phyloP scores from a whole-genome alignment of 208 protist genomes.

The Wallacemonas collosoma region DNA sequence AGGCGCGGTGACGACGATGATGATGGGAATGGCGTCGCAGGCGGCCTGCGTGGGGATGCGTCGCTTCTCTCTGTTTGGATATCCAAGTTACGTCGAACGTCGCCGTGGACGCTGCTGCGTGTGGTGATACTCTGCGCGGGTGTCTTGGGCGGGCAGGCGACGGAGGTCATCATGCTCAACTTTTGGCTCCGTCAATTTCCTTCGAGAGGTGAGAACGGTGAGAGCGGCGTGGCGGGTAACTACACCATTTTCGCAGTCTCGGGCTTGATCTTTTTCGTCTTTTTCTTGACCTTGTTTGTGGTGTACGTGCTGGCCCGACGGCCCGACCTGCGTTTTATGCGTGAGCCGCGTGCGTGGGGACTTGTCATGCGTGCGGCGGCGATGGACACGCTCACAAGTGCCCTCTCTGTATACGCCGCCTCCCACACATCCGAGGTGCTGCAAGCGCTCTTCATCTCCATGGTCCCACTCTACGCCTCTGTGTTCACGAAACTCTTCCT shows the following conservation, averaged over 20 bases:
- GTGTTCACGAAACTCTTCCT: slow-evolving; percentile 43
- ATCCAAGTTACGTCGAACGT: slow-evolving; percentile 1
- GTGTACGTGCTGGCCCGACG: slow-evolving; percentile 32
- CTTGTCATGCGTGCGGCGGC: slow-evolving; percentile 34
- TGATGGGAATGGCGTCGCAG: too few species aligned
- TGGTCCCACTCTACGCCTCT: slow-evolving; percentile 37
- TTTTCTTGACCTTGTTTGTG: slow-evolving; percentile 33
- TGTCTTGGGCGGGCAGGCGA: slow-evolving; percentile 34
- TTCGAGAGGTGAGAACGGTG: background rate
- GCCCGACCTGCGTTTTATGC: slow-evolving; percentile 31
- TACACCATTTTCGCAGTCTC: slow-evolving; percentile 40
- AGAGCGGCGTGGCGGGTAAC: slow-evolving; percentile 28
- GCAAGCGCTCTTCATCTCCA: slow-evolving; percentile 37
- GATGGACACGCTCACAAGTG: slow-evolving; percentile 40
- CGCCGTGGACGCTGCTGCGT: slow-evolving; percentile 25
- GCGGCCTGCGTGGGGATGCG: background rate
- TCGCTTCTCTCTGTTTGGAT: background rate
- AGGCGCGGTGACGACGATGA: too few species aligned
- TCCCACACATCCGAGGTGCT: slow-evolving; percentile 43
- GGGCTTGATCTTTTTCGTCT: slow-evolving; percentile 37
- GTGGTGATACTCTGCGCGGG: slow-evolving; percentile 26
- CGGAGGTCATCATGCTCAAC: slow-evolving; percentile 55
- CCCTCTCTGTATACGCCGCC: slow-evolving; percentile 39
- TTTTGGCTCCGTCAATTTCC: slow-evolving; percentile 52
- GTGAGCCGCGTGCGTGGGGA: slow-evolving; percentile 13